A percentile compares a stretch with the other conserved stretches of the same genome.
phyloP scores from a whole-genome alignment of 371 early-diverging fungal species.

The Rhizopus arrhizus region DNA sequence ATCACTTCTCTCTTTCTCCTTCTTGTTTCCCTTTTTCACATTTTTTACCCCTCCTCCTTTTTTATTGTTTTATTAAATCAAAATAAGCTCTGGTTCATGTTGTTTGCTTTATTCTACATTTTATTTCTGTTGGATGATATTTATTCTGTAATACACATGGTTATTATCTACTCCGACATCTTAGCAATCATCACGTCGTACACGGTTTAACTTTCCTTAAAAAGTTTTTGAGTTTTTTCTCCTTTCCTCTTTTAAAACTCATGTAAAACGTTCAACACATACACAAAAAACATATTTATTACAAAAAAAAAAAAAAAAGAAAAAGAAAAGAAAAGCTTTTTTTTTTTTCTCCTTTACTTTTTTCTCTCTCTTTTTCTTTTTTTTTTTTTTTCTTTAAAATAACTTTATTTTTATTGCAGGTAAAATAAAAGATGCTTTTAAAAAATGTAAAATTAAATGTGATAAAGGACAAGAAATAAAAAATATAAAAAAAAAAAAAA shows the following conservation, averaged over 20 bases:
- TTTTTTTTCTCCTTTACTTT: neutral
- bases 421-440: neutral
- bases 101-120: too few species aligned
- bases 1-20: too few species aligned
- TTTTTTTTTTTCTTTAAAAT: too few species aligned
- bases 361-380: neutral
- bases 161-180: neutral
- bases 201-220: slow-evolving; percentile 6
- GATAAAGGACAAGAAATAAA: neutral
- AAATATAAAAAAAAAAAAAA: neutral
- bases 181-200: neutral
- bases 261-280: neutral
- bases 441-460: neutral
- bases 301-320: neutral
- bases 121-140: too few species aligned
- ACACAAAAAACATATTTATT: neutral
- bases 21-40: too few species aligned
- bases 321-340: neutral
- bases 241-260: slow-evolving; percentile 1
- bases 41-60: too few species aligned
- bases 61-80: too few species aligned
- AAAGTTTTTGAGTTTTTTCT: neutral
- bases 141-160: neutral
- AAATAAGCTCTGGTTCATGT: too few species aligned
- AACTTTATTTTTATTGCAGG: neutral